A percentile compares a stretch with the other conserved stretches of the same genome.
Conservation (phyloP, 83 land plant genomes). For the Thuja plicata region DNA sequence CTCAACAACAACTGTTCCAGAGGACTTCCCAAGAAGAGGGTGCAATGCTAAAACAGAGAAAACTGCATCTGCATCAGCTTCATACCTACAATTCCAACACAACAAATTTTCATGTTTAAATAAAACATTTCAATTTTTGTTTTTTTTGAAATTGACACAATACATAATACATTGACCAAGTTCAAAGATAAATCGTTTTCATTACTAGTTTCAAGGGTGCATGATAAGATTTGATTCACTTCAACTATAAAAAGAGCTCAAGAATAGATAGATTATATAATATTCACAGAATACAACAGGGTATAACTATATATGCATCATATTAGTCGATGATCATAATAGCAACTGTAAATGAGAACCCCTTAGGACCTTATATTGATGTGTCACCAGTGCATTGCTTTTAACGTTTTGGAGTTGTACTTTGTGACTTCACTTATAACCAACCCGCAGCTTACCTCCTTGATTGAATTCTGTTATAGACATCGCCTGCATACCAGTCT, state of each 20-base stretch:
- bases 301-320: neutral
- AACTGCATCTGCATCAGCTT: conserved; percentile 90
- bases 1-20: conserved; percentile 84
- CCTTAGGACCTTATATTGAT: no score
- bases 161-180: neutral
- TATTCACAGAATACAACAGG: neutral
- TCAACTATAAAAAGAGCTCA: neutral
- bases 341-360: neutral
- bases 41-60: conserved; percentile 85
- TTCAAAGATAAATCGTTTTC: neutral
- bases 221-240: neutral
- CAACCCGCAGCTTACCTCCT: no score
- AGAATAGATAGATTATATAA: neutral
- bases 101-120: neutral
- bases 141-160: neutral
- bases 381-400: no score
- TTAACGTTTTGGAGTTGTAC: no score
- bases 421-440: no score
- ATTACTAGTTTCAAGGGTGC: neutral
- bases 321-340: neutral
- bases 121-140: neutral
- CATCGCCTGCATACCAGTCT: no score
- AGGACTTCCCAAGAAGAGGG: conserved; percentile 58
- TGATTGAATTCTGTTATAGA: no score
- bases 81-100: conserved; percentile 57